Percentiles rank a stretch among this genome's conserved stretches.
phyloP scores from a whole-genome alignment of 2,329 filamentous ascomycete genomes.

The Sarocladium oryzae region DNA sequence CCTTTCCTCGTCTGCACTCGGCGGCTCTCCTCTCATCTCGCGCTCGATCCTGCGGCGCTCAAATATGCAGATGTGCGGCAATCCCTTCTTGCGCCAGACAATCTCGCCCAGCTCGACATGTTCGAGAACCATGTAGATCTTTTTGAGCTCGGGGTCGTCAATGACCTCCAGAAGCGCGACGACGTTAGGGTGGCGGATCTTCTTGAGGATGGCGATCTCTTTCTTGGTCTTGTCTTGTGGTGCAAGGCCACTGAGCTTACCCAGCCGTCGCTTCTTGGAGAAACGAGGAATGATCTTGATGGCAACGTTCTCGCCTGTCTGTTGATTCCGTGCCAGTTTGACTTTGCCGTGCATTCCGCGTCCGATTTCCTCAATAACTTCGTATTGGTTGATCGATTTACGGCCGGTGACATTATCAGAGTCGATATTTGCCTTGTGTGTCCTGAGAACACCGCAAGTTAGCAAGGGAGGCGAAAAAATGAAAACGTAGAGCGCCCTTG shows the following conservation, averaged over 20 bases:
- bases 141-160: constrained; percentile 90
- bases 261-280: constrained; percentile 87
- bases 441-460: constrained; percentile 40
- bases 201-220: constrained; percentile 97
- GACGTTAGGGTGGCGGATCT: constrained; percentile 95
- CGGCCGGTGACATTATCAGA: constrained; percentile 83
- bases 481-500: no score
- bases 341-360: constrained; percentile 97
- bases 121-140: constrained; percentile 97
- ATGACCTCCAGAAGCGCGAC: constrained; percentile 95
- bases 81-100: constrained; percentile 83
- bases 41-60: constrained; percentile 77
- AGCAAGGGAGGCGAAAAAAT: background rate
- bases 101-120: constrained; percentile 93
- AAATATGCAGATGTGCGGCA: constrained; percentile 73
- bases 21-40: constrained; percentile 56
- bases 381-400: constrained; percentile 96
- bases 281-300: constrained; percentile 98
- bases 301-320: constrained; percentile 73
- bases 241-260: constrained; percentile 62
- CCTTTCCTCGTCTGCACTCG: constrained; percentile 52
- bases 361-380: constrained; percentile 93
- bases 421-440: constrained; percentile 86
- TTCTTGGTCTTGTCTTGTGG: constrained; percentile 79
- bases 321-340: constrained; percentile 79